Percentiles rank a stretch among this genome's conserved stretches.
Evolutionary conservation across 1,284 basidiomycete genomes (phyloP).

Genomic region (Cronartium quercuum): DNA sequence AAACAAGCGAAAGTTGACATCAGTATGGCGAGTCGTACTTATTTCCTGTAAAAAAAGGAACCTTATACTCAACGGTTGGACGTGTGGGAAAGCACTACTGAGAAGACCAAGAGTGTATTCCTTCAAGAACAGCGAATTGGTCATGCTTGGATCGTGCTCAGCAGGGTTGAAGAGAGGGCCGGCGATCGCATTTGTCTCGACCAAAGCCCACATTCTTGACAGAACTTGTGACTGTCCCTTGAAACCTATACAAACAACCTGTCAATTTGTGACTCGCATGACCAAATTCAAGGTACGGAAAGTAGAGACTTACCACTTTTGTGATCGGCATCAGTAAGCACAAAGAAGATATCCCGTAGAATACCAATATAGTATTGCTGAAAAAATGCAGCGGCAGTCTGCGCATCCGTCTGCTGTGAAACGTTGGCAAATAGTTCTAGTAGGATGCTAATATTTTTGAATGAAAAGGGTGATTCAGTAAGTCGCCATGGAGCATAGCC

Average conservation of each 20-base stretch:
- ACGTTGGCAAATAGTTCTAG: constrained; percentile 96
- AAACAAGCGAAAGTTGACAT: background rate
- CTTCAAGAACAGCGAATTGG: constrained; percentile 75
- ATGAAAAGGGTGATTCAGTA: background rate
- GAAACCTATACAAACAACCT: constrained; percentile 43
- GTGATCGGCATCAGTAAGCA: constrained; percentile 95
- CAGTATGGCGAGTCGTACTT: background rate
- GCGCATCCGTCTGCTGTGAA: constrained; percentile 63
- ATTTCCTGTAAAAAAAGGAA: constrained; percentile 47
- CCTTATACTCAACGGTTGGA: constrained; percentile 54
- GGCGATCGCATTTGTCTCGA: constrained; percentile 73
- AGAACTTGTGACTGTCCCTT: constrained; percentile 54
- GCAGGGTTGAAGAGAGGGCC: constrained; percentile 61
- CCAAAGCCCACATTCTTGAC: constrained; percentile 86
- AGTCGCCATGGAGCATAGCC: background rate
- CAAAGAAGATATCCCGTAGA: constrained; percentile 94
- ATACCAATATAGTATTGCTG: constrained; percentile 88
- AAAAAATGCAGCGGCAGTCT: constrained; percentile 75
- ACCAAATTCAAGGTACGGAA: background rate
- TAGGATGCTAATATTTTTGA: constrained; percentile 59
- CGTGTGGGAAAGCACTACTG: constrained; percentile 80
- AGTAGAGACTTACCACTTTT: constrained; percentile 62
- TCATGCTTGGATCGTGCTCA: constrained; percentile 63
- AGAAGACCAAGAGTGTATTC: constrained; percentile 83
- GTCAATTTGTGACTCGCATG: background rate